Base-by-base conservation (phyloP, 2,329 filamentous ascomycete species). In the Gnomoniopsis sp. region DNA sequence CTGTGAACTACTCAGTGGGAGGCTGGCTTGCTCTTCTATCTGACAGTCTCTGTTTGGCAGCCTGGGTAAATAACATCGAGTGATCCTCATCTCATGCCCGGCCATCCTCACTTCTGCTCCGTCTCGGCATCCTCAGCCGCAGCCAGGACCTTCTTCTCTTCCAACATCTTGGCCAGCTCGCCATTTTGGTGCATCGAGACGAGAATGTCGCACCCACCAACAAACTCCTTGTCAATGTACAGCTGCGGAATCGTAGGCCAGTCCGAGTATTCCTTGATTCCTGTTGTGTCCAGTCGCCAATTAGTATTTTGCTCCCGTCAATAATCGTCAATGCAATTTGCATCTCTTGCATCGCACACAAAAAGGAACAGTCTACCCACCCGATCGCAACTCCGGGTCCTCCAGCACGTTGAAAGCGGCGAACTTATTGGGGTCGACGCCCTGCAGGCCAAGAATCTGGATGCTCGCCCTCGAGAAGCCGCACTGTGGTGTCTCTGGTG, bases 201-300 rank as follows among this genome's bases (percentile, higher is more conserved):
- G 67, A 99, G 75, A 64, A 99, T 99, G 74, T 99, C 95, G 72
- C 93, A 97, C n/a, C 95, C 95, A 57, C 95, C 95, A 49, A 99
- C 81, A 72, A 99, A 99, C 73, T 99, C 93, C 77, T 93, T 93
- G 63, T 96, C 86, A 53, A 99, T 82, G 75, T 98, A 99, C 19
- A 99, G 82, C 75, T 99, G 95, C 7, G 95, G 95, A 72, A 99
- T 98, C 21, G 95, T 99, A 15, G 95, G 95, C 95, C 95, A 99
- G 72, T 98, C 95, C 1, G 93, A 96, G 80, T 95, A 99, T 77
- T 99, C 93, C 78, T 99, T 99, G 79, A 99, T 96, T 54, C 95
- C 93, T 93, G 47, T 48, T 33, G 14, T 15, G 19, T 2, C 17
- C 33, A 44, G 22, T 19, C 36, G 17, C 60, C 62, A 21, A 41